A percentile compares a stretch with the other conserved stretches of the same genome.
Evolutionary conservation across 768 basidiomycete genomes (phyloP).

Genomic region (Arthromyces matolae): DNA sequence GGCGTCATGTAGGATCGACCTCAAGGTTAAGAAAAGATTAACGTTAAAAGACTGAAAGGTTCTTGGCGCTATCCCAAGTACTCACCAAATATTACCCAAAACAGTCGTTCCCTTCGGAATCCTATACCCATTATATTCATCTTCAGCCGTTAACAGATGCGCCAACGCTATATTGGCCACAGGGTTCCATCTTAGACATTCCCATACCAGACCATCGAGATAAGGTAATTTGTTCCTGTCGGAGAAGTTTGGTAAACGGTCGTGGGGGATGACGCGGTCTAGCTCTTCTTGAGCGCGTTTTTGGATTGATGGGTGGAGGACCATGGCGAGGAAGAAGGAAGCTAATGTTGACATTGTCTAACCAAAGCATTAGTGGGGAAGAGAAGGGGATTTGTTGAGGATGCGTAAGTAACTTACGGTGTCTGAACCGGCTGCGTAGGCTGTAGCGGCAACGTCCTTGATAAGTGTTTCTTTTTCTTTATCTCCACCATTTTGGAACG

Average conservation of each 20-base stretch:
- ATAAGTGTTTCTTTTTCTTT: constrained; percentile 9
- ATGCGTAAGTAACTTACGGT: background rate
- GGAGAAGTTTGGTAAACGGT: constrained; percentile 36
- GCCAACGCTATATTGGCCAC: constrained; percentile 12
- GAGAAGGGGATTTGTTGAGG: background rate
- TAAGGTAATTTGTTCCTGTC: constrained; percentile 36
- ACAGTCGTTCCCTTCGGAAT: constrained; percentile 15
- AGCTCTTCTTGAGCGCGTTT: constrained; percentile 37
- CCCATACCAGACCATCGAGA: constrained; percentile 32
- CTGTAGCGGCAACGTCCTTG: constrained; percentile 9
- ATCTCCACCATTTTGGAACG: background rate
- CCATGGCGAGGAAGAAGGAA: constrained; percentile 35
- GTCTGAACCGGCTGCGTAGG: constrained; percentile 13
- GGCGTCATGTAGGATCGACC: constrained; percentile 8
- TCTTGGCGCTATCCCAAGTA: no score
- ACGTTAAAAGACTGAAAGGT: background rate
- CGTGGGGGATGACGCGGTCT: constrained; percentile 31
- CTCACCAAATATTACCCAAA: constrained; percentile 13
- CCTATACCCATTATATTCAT: constrained; percentile 11
- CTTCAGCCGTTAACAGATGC: constrained; percentile 9
- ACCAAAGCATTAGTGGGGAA: background rate
- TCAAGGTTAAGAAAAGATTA: background rate
- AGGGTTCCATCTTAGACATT: constrained; percentile 32
- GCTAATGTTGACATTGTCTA: constrained; percentile 35
- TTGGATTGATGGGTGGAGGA: constrained; percentile 34